Evolutionary conservation across 495 filamentous ascomycete species (phyloP), one percentile per base, ranked within the genome.

Genomic region (Polyplosphaeria fusca): DNA sequence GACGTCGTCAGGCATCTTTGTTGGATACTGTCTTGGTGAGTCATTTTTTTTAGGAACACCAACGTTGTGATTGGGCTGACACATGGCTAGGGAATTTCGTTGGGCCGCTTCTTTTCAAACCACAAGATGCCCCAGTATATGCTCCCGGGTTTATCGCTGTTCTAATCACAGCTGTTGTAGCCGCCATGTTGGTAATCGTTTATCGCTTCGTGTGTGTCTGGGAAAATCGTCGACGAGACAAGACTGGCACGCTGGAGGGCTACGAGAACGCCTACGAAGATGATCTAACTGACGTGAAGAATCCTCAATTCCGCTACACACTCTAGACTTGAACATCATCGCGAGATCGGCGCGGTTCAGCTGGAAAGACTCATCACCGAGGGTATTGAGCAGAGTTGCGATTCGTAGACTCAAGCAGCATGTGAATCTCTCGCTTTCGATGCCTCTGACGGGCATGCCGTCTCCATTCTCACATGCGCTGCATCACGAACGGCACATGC

Each of bases 221-320:
- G 58, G 66, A 74, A 23, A 74, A 74, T 42, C 41, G 55, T 19
- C 54, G 55, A 24, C 56, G 71, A 22, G 71, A 74, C 51, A 47
- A 53, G 35, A 39, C 60, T 7, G 66, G 65, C 1, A 35, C 53
- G 0, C 25, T 62, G 45, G 73, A 76, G 48, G 70, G 60, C 18
- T 74, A 68, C 42, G 73, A 73, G 28, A 64, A 75, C 58, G 74
- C 73, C 3, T 76, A 74, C 54, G 68, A 76, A 41, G 71, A 77
- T 45, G 74, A 77, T 55, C 50, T 71, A 43, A 75, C 73, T 5
- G 74, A 77, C 58, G 68, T 50, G 16, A 65, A 64, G 73, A 77
- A 74, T 42, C 47, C 47, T 19, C 73, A 76, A 47, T 77, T 75
- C 55, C 63, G 75, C 30, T 75, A 74, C 28, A 60, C 57, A 14